phyloP scores from a whole-genome alignment of 371 early-diverging fungal species.

The Batrachochytrium dendrobatidis region DNA sequence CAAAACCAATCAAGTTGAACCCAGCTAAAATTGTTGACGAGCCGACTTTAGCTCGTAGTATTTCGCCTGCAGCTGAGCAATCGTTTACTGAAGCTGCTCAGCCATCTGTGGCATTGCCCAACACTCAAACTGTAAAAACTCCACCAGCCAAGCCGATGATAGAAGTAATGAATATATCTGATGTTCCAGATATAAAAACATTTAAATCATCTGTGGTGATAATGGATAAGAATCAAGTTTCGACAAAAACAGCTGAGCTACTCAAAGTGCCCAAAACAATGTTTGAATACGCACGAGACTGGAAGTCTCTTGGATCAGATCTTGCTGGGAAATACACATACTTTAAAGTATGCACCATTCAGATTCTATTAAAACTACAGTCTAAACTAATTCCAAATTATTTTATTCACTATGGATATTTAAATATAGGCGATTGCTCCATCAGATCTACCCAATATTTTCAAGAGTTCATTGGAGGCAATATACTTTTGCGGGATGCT shows the following conservation, averaged over 20 bases:
- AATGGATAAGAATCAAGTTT: too few relatives aligned
- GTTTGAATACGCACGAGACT: slow-evolving; percentile 70
- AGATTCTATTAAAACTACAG: neutral
- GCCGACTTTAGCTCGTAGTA: neutral
- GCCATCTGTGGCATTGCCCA: neutral
- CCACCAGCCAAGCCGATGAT: slow-evolving; percentile 1
- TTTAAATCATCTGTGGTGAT: too few relatives aligned
- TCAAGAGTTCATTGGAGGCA: slow-evolving; percentile 67
- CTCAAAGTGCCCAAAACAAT: slow-evolving; percentile 42
- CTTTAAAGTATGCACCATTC: slow-evolving; percentile 47
- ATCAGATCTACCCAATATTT: slow-evolving; percentile 40
- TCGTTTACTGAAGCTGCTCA: too few relatives aligned
- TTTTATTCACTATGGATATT: slow-evolving; percentile 6
- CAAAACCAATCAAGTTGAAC: slow-evolving; percentile 2
- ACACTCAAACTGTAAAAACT: slow-evolving; percentile 1
- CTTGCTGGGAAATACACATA: slow-evolving; percentile 51
- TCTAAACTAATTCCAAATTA: neutral
- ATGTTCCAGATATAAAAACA: too few relatives aligned
- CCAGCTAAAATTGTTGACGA: neutral
- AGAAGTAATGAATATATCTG: neutral
- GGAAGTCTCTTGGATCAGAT: slow-evolving; percentile 55
- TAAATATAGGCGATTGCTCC: slow-evolving; percentile 47
- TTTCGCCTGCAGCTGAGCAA: slow-evolving; percentile 7
- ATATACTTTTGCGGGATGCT: slow-evolving; percentile 59
- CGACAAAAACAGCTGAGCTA: neutral